phyloP scores from a whole-genome alignment of 2,329 filamentous ascomycete genomes.

The Chaetothyriales sp. region DNA sequence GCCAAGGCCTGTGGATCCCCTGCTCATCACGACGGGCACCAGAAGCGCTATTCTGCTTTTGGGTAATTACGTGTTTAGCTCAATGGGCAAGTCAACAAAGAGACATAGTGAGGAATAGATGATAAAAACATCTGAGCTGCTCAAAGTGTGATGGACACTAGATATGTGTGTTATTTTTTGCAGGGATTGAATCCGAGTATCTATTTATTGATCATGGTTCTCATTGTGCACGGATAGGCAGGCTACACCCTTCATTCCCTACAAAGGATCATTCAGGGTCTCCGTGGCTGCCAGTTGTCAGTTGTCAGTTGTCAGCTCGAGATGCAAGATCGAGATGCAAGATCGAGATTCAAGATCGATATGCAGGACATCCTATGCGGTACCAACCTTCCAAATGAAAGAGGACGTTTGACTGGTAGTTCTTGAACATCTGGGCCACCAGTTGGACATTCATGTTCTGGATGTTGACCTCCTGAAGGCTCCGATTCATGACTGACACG shows the following conservation, averaged over 20 bases:
- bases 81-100: neutral
- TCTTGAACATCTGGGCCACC: constrained; percentile 99
- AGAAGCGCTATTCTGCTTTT: neutral
- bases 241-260: neutral
- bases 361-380: neutral
- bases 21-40: neutral
- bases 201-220: neutral
- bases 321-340: neutral
- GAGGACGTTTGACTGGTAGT: constrained; percentile 94
- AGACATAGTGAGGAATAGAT: neutral
- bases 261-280: constrained; percentile 65
- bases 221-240: neutral
- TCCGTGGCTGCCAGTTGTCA: constrained; percentile 52
- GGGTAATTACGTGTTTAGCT: neutral
- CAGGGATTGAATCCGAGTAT: neutral
- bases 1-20: neutral
- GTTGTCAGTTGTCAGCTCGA: constrained; percentile 4
- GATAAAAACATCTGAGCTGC: neutral
- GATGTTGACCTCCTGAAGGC: constrained; percentile 89
- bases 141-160: neutral
- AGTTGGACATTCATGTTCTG: constrained; percentile 98
- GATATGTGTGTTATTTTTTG: neutral
- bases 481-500: constrained; percentile 82
- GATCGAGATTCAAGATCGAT: neutral
- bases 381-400: constrained; percentile 84